Base-by-base conservation (phyloP, 2,329 filamentous ascomycete genomes). In the Xylaria sp. region DNA sequence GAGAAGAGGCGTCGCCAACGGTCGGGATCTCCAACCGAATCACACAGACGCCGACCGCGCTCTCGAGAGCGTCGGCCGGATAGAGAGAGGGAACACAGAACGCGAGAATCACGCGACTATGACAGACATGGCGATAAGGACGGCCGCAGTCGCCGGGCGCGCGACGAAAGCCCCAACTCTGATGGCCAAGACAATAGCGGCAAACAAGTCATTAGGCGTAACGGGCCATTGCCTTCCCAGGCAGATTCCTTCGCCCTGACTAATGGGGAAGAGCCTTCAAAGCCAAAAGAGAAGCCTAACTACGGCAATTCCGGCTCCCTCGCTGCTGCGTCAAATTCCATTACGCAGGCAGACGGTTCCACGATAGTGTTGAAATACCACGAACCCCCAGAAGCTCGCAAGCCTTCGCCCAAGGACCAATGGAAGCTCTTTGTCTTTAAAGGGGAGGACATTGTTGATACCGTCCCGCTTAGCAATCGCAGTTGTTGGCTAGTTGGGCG, bases 341-440 rank as follows among this genome's bases (percentile, higher is more conserved):
- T 88, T 17, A 87, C 87, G 7, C 87, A 96, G 65, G 86, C 86
- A 25, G 87, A 87, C 70, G 92, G 91, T 59, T 90, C 88, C 3
- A 84, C 85, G 21, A 88, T 97, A 56, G 87, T 92, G 3, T 85
- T 99, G 47, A 98, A 98, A 80, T 99, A 99, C 76, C 91, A 97
- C 78, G 95, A 99, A 77, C 95, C 95, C 1, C 80, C 92, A 10
- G 95, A 99, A 79, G 92, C 94, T 51, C 90, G 95, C 61, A 97
- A 97, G 70, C 92, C 95, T 0, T 84, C 93, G 0, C 73, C 89
- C 0, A 89, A 87, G 56, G 88, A 95, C 68, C 80, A 86, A 59
- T 99, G 94, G 94, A 91, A 91, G 62, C 81, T 99, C 48, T 98
- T 96, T 74, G 85, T 97, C 21, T 99, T 99, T 84, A 97, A 97